A percentile compares a stretch with the other conserved stretches of the same genome.
Conservation (phyloP, 495 filamentous ascomycete genomes). For the Parmelia sp. region DNA sequence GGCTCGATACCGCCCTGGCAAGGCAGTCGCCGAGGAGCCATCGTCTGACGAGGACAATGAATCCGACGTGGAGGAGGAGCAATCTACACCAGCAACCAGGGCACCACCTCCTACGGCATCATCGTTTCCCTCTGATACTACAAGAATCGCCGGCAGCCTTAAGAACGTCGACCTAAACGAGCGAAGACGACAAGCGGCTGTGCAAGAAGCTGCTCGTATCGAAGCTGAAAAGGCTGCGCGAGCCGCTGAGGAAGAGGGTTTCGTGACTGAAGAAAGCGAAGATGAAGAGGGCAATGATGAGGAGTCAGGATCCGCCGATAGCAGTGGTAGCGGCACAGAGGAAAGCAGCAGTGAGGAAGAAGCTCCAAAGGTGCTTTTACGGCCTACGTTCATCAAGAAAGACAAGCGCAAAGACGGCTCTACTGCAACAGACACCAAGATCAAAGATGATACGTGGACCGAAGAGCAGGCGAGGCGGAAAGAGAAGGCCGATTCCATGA, state of each 20-base stretch:
- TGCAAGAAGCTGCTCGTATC: constrained; percentile 41
- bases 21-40: constrained; percentile 60
- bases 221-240: constrained; percentile 26
- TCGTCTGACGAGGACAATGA: constrained; percentile 54
- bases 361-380: constrained; percentile 65
- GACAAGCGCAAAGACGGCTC: constrained; percentile 50
- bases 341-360: constrained; percentile 67
- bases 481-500: constrained; percentile 64
- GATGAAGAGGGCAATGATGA: constrained; percentile 47
- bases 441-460: constrained; percentile 43
- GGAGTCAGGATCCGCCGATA: constrained; percentile 34
- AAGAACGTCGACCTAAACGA: constrained; percentile 62
- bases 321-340: constrained; percentile 35
- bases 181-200: constrained; percentile 39
- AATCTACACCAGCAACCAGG: constrained; percentile 34
- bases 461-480: constrained; percentile 55
- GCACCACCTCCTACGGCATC: constrained; percentile 52
- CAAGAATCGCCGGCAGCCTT: constrained; percentile 52
- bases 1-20: constrained; percentile 79
- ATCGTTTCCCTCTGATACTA: constrained; percentile 46
- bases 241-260: constrained; percentile 62
- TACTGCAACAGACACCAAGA: constrained; percentile 27
- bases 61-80: constrained; percentile 45
- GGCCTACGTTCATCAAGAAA: constrained; percentile 91
- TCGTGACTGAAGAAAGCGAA: constrained; percentile 57